These are phyloP conservation scores for Phaeoacremonium minimum DNA, from an alignment of 2,329 filamentous ascomycete genomes.

Conservation along the genomic window DNA sequence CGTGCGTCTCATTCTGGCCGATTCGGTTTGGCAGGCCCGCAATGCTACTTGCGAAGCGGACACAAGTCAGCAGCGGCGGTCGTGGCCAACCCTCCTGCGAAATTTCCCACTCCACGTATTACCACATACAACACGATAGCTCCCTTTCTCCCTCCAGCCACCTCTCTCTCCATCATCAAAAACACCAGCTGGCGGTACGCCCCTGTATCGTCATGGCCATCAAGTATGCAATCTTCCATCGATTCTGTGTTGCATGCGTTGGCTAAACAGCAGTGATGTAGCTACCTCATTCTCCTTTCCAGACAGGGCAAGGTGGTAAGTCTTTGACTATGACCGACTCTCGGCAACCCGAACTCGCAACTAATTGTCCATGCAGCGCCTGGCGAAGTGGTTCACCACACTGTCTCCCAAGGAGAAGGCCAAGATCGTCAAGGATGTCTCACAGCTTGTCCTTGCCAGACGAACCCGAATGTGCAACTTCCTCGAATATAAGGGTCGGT, in stretches of 20 bases:
- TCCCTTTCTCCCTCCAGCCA: constrained; percentile 5
- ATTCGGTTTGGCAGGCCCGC: no score
- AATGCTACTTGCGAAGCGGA: no score
- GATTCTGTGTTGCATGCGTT: neutral
- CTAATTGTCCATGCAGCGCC: constrained; percentile 57
- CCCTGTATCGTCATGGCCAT: constrained; percentile 39
- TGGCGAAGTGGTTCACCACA: constrained; percentile 99
- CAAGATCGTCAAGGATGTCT: constrained; percentile 99
- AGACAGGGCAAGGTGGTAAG: constrained; percentile 98
- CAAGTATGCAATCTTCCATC: constrained; percentile 35
- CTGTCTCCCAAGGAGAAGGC: constrained; percentile 97
- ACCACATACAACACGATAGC: constrained; percentile 11
- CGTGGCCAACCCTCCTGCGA: constrained; percentile 23
- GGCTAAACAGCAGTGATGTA: constrained; percentile 33
- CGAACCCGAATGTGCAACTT: constrained; percentile 99
- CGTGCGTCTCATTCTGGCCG: no score
- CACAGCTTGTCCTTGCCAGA: constrained; percentile 91
- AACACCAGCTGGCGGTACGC: no score
- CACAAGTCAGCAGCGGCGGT: no score
- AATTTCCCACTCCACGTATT: constrained; percentile 5
- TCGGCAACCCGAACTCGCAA: neutral
- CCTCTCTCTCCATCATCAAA: constrained; percentile 3
- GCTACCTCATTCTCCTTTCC: constrained; percentile 95
- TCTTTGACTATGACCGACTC: constrained; percentile 32
- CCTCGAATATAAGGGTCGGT: constrained; percentile 92